phyloP scores from a whole-genome alignment of 2,329 filamentous ascomycete genomes.

The Hymenoscyphus occultus region DNA sequence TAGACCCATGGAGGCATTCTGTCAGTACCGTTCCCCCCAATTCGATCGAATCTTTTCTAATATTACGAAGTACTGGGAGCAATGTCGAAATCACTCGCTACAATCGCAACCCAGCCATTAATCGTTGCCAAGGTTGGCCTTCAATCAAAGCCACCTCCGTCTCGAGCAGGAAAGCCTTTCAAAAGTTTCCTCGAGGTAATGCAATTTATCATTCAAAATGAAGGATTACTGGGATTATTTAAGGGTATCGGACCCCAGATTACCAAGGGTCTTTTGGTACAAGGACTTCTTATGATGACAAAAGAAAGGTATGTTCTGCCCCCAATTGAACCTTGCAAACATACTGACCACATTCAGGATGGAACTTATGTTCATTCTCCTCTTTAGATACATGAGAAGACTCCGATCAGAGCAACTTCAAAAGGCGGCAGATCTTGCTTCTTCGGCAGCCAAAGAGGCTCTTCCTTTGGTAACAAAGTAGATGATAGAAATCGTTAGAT shows the following conservation, averaged over 20 bases:
- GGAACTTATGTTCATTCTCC: slow-evolving; percentile 80
- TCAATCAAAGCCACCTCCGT: slow-evolving; percentile 85
- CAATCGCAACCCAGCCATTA: slow-evolving; percentile 86
- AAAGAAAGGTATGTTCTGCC: slow-evolving; percentile 73
- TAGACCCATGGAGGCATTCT: slow-evolving; percentile 82
- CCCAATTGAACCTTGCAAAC: not conserved
- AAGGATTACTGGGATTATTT: slow-evolving; percentile 81
- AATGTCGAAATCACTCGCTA: slow-evolving; percentile 88
- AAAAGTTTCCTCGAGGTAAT: slow-evolving; percentile 93
- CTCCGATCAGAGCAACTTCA: slow-evolving; percentile 67
- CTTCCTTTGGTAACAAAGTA: slow-evolving; percentile 34
- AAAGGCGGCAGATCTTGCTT: slow-evolving; percentile 61
- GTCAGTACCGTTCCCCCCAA: slow-evolving; percentile 54
- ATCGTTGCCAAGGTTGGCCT: slow-evolving; percentile 98
- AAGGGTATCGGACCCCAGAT: slow-evolving; percentile 97
- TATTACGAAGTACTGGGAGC: slow-evolving; percentile 72
- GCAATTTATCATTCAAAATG: slow-evolving; percentile 86
- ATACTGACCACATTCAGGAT: slow-evolving; percentile 52
- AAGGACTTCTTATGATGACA: slow-evolving; percentile 98
- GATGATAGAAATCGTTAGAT: slow-evolving; percentile 20
- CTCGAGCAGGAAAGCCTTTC: slow-evolving; percentile 84
- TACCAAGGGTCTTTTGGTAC: slow-evolving; percentile 86
- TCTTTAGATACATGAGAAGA: slow-evolving; percentile 77
- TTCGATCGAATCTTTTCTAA: slow-evolving; percentile 12
- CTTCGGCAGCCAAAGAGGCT: slow-evolving; percentile 52